Conservation (phyloP, 345 rosid species). For the Carallia pectinifolia region DNA sequence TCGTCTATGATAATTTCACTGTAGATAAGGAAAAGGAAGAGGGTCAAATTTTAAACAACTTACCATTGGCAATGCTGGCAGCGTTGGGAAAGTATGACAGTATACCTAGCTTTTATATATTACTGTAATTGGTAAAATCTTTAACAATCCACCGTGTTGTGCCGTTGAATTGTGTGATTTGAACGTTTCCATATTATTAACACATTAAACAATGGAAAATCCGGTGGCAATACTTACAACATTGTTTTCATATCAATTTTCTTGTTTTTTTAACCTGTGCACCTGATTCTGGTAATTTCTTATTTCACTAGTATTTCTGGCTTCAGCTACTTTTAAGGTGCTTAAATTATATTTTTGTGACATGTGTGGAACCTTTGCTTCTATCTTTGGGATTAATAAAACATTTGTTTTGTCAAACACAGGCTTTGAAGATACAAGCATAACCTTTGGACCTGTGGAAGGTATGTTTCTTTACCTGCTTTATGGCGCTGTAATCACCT, state of each 20-base stretch:
- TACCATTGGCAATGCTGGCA: no score
- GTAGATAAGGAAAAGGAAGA: no score
- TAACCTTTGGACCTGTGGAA: conserved; percentile 91
- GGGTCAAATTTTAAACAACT: no score
- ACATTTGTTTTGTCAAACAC: conserved; percentile 28
- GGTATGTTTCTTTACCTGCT: conserved; percentile 44
- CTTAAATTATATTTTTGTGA: background rate
- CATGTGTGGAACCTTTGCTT: background rate
- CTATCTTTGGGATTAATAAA: conserved; percentile 4
- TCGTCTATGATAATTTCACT: no score
- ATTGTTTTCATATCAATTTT: background rate
- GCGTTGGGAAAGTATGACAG: background rate
- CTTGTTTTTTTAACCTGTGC: background rate
- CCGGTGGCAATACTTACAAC: background rate
- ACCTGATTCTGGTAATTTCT: background rate
- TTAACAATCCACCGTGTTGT: background rate
- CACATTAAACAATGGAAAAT: conserved; percentile 4
- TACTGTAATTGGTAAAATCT: background rate
- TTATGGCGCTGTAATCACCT: conserved; percentile 16
- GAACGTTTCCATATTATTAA: background rate
- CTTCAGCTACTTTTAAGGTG: conserved; percentile 3
- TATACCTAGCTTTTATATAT: background rate
- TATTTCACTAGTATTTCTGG: background rate
- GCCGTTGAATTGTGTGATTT: background rate
- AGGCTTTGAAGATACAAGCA: conserved; percentile 87